A percentile compares a stretch with the other conserved stretches of the same genome.
Evolutionary conservation across 768 basidiomycete species (phyloP).

Genomic region (Lactifluus pinguis): DNA sequence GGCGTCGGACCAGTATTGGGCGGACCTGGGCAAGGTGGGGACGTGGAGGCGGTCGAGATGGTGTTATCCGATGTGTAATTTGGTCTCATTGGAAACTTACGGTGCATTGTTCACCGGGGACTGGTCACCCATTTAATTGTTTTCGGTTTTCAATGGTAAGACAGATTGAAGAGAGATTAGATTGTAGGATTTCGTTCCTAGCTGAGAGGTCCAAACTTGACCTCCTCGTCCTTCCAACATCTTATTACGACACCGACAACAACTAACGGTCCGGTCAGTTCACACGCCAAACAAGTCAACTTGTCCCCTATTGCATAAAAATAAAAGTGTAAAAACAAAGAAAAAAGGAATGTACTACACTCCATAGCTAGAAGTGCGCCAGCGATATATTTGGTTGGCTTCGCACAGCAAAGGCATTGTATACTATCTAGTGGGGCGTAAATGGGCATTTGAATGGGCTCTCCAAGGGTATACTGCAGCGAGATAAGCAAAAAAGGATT

Average conservation of each 20-base stretch:
- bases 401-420: slow-evolving; percentile 14
- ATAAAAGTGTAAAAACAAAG: background rate
- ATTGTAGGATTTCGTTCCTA: background rate
- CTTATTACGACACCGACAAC: no score
- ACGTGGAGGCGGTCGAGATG: background rate
- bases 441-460: background rate
- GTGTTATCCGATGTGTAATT: background rate
- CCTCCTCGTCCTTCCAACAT: background rate
- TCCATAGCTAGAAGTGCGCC: slow-evolving; percentile 2
- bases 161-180: background rate
- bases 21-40: background rate
- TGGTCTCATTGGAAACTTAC: slow-evolving; percentile 5
- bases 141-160: background rate
- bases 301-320: no score
- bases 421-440: background rate
- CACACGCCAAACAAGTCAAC: no score
- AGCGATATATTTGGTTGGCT: background rate
- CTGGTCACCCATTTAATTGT: background rate
- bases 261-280: background rate
- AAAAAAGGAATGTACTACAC: background rate
- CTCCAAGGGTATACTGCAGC: slow-evolving; percentile 12
- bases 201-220: background rate
- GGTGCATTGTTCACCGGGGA: background rate
- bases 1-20: slow-evolving; percentile 13
- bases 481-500: slow-evolving; percentile 6